These are phyloP conservation scores for Fusarium floridanum DNA, from an alignment of 2,329 filamentous ascomycete species.

Conservation along the genomic window DNA sequence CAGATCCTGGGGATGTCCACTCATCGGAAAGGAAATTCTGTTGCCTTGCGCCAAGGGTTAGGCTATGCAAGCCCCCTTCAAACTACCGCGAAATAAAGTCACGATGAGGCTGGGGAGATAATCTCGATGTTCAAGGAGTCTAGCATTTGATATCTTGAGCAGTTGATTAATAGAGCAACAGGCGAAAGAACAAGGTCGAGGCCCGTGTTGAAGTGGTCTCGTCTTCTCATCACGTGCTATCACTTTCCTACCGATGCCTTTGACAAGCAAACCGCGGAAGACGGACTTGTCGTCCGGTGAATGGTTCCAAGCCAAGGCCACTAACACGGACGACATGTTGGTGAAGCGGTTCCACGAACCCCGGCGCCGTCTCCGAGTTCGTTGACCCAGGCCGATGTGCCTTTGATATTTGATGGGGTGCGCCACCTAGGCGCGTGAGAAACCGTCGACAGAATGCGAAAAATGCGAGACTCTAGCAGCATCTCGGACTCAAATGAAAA, in stretches of 20 bases:
- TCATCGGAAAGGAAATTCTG: slow-evolving; percentile 36
- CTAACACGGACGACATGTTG: neutral
- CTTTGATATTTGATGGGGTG: neutral
- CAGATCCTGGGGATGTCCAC: slow-evolving; percentile 23
- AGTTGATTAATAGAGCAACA: neutral
- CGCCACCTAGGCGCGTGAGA: slow-evolving; percentile 13
- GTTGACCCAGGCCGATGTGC: neutral
- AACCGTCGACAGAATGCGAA: neutral
- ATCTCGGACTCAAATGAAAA: neutral
- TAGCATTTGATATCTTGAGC: neutral
- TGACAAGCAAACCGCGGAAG: neutral
- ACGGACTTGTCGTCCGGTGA: neutral
- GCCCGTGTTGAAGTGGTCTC: neutral
- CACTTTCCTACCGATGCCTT: neutral
- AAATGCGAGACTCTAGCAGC: neutral
- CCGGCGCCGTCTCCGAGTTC: neutral
- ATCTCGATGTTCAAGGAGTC: neutral
- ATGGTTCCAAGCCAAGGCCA: slow-evolving; percentile 7
- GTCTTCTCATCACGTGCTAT: neutral
- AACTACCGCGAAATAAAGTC: slow-evolving; percentile 8
- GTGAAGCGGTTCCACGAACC: slow-evolving; percentile 1
- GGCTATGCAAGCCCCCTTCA: slow-evolving; percentile 12
- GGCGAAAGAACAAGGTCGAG: neutral
- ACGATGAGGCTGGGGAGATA: neutral
- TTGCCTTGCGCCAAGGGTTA: slow-evolving; percentile 35